Conservation (phyloP, 345 rosid genomes). For the Euclidium syriacum region DNA sequence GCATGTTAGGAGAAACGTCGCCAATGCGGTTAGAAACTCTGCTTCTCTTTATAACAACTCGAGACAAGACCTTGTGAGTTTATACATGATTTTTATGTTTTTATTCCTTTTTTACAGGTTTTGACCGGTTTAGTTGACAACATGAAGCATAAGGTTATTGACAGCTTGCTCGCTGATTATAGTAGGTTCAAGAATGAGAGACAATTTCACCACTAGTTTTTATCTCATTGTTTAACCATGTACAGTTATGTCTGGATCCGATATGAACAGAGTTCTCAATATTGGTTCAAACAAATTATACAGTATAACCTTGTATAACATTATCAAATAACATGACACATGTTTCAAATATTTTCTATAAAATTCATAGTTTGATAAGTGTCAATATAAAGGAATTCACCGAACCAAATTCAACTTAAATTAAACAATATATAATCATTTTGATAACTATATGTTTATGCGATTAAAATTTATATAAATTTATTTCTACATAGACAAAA, state of each 20-base stretch:
- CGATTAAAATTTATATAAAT: no score
- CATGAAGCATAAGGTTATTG: constrained; percentile 70
- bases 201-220: background rate
- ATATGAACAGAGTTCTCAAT: constrained; percentile 29
- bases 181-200: constrained; percentile 55
- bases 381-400: no score
- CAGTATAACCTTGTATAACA: no score
- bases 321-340: no score
- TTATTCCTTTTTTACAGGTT: constrained; percentile 33
- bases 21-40: constrained; percentile 48
- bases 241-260: constrained; percentile 14
- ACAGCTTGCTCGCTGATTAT: constrained; percentile 73
- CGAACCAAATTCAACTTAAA: no score
- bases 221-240: background rate
- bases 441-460: no score
- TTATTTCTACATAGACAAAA: no score
- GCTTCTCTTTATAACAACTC: background rate
- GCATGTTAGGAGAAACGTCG: constrained; percentile 53
- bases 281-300: background rate
- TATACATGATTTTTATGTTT: background rate
- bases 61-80: background rate
- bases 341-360: no score
- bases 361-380: no score
- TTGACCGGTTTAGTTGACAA: constrained; percentile 51
- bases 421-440: no score